Percentiles rank a stretch among this genome's conserved stretches.
Conservation (phyloP, 2,329 filamentous ascomycete species). For the Penicillium brasilianum region DNA sequence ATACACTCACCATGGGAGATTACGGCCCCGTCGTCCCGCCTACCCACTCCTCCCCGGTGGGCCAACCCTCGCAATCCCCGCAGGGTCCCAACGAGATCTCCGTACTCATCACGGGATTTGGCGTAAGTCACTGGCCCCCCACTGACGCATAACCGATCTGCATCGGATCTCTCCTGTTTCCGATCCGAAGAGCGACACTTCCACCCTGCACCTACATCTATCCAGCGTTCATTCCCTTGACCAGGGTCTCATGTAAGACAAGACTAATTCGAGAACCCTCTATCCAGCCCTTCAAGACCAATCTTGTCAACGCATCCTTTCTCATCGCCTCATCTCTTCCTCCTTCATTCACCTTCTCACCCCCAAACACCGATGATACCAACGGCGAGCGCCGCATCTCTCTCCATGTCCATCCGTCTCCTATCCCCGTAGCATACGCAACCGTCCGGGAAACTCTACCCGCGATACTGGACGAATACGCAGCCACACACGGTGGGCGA, state of each 20-base stretch:
- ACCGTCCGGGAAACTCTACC: conserved; percentile 69
- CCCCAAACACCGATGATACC: conserved; percentile 26
- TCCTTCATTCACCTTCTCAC: conserved; percentile 62
- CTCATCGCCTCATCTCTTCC: conserved; percentile 76
- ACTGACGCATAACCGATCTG: conserved; percentile 23
- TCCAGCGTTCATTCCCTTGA: neutral
- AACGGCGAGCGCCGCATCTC: conserved; percentile 39
- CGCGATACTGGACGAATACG: conserved; percentile 59
- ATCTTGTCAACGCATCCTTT: conserved; percentile 78
- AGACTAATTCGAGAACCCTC: conserved; percentile 9
- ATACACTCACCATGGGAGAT: conserved; percentile 39
- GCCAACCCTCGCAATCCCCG: conserved; percentile 21
- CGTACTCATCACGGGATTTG: conserved; percentile 45
- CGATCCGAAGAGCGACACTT: conserved; percentile 6
- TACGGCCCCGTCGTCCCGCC: conserved; percentile 30
- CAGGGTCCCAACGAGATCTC: conserved; percentile 36
- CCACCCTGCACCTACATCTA: neutral
- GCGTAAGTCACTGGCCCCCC: conserved; percentile 35
- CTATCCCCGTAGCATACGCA: conserved; percentile 74
- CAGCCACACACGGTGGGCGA: conserved; percentile 45
- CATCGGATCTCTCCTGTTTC: conserved; percentile 14
- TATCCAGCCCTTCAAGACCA: conserved; percentile 73
- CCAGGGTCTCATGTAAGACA: neutral
- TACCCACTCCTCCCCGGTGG: conserved; percentile 20
- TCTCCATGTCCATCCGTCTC: conserved; percentile 62